phyloP scores from a whole-genome alignment of 208 protist species.

The Novymonas esmeraldas region DNA sequence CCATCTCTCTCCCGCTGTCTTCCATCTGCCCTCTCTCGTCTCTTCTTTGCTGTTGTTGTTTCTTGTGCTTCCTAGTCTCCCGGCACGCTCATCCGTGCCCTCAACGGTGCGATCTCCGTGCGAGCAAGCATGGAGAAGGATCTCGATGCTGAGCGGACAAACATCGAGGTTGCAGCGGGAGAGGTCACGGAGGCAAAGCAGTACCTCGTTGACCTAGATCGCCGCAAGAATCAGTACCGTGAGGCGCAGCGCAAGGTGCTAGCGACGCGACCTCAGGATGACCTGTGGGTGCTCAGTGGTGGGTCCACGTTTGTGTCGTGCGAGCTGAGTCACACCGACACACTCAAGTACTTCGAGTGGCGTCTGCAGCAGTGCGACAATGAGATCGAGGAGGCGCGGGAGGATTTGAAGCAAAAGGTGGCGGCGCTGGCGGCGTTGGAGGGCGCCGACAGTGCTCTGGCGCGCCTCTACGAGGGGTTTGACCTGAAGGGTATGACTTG shows the following conservation, averaged over 20 bases:
- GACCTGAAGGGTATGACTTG: conserved; percentile 46
- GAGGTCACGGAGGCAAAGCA: conserved; percentile 68
- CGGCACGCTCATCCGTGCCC: no score
- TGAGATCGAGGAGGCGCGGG: conserved; percentile 64
- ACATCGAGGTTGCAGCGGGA: conserved; percentile 67
- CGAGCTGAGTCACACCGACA: conserved; percentile 53
- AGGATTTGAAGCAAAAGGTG: conserved; percentile 78
- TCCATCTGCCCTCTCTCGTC: no score
- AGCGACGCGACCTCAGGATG: conserved; percentile 41
- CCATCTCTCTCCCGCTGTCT: neutral
- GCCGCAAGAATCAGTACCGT: conserved; percentile 79
- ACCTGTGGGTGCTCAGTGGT: conserved; percentile 78
- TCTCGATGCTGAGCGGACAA: conserved; percentile 30
- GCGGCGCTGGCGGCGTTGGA: conserved; percentile 78
- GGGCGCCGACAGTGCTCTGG: conserved; percentile 73
- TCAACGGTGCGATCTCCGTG: no score
- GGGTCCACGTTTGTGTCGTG: conserved; percentile 81
- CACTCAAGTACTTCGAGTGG: conserved; percentile 67
- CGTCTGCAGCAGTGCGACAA: conserved; percentile 54
- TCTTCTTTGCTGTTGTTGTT: no score
- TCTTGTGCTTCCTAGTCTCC: no score
- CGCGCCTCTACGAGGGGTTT: conserved; percentile 75
- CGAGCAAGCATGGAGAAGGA: conserved; percentile 24
- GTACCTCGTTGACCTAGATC: conserved; percentile 74
- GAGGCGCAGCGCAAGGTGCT: conserved; percentile 68